These are phyloP conservation scores for Herpetospermum pedunculosum DNA, from an alignment of 306 rosid species.

Conservation along the genomic window DNA sequence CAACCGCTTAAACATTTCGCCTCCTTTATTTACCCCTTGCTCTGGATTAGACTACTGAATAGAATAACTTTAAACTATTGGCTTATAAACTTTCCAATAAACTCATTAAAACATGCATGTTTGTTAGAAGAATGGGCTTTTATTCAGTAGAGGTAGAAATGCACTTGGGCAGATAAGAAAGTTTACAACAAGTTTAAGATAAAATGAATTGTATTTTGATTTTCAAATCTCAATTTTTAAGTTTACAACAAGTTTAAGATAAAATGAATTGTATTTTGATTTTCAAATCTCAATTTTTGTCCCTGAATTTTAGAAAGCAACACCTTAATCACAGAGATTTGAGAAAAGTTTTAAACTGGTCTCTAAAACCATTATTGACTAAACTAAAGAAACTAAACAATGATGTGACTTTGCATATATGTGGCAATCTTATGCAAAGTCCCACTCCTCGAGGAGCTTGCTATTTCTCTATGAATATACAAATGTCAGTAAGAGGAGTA, in stretches of 20 bases:
- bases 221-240: background rate
- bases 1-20: background rate
- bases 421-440: background rate
- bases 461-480: no score
- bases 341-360: background rate
- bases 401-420: background rate
- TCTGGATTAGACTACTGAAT: background rate
- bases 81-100: background rate
- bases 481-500: no score
- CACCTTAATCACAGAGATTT: no score
- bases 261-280: background rate
- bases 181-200: background rate
- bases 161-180: background rate
- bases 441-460: no score
- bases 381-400: background rate
- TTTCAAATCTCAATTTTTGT: background rate
- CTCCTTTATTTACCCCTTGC: background rate
- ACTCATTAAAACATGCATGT: background rate
- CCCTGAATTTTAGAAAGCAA: background rate
- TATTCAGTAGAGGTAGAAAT: background rate
- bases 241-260: background rate
- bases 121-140: background rate
- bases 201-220: background rate
- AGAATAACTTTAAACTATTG: background rate
- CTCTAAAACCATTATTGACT: background rate